Evolutionary conservation across 2,329 filamentous ascomycete species (phyloP), one percentile per base, ranked within the genome.

Genomic region (Cryphonectria radicalis): DNA sequence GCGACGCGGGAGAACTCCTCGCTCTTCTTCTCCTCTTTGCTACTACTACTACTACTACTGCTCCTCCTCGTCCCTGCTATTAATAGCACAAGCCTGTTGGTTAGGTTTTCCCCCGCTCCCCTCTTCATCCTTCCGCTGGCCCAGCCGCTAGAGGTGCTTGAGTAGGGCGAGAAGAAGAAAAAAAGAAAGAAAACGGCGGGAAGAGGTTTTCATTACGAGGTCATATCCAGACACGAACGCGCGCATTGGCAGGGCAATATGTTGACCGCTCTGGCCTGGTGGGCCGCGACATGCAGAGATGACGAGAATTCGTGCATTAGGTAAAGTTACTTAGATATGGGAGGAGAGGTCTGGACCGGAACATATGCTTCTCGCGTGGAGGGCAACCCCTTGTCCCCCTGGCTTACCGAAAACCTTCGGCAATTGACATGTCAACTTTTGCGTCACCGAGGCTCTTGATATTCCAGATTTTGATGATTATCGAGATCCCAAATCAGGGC

Each of bases 1-100:
- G 37, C 63, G 63, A 65, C 63, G 42, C 63, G 63, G 63, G 63
- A 65, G 55, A 46, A 25, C 4, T n/a, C 17, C 43, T 22, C 42
- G 25, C 19, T 28, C 10, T 28, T 22, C 14, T 37, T 22, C 57
- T 37, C 40, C 22, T 40, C 43, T 46, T 19, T 46, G 43, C 43
- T 19, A 32, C 32, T 32, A 32, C 32, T 4, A 32, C 32, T 0
- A 32, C 32, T 3, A 32, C 32, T 32, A 4, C 22, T n/a, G 1
- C 46, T 10, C 46, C 17, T n/a, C 22, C 7, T 22, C 37, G 37
- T 50, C 17, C 17, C 43, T 46, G 46, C 46, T 50, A 50, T 50
- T 50, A n/a, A n/a, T n/a, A 50, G 46, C 46, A 50, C 7, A 50
- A 50, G 7, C 46, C 3, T 10, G 46, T n/a, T n/a, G 46, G 10